Conservation (phyloP, 805 yeast species). For the Wickerhamiella sergipiensis region DNA sequence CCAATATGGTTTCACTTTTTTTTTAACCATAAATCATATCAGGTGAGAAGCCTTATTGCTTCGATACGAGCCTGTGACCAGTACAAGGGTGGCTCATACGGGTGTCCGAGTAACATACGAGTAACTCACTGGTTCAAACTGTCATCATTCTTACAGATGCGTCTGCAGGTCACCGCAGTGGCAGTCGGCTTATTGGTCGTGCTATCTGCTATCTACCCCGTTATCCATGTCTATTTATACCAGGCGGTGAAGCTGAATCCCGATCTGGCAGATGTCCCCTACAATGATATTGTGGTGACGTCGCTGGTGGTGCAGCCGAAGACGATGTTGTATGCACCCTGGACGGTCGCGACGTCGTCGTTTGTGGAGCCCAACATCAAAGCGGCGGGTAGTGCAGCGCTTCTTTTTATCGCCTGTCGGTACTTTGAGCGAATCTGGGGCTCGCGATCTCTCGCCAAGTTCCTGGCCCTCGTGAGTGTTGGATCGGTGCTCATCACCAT, state of each 20-base stretch:
- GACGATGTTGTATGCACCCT: conserved; percentile 11
- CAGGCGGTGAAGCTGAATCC: not conserved
- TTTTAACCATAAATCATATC: no score
- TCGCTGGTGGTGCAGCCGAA: not conserved
- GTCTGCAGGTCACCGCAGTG: not conserved
- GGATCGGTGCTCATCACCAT: conserved; percentile 24
- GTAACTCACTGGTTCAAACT: no score
- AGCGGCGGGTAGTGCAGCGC: conserved; percentile 25
- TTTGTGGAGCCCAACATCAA: conserved; percentile 32
- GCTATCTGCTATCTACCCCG: not conserved
- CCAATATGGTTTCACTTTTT: no score
- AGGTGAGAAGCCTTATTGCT: no score
- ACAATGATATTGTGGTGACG: not conserved
- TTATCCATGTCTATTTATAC: not conserved
- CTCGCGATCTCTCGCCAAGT: conserved; percentile 28
- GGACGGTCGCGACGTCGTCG: conserved; percentile 35
- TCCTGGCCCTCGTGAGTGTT: conserved; percentile 33
- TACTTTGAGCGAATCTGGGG: conserved; percentile 59
- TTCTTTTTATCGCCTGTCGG: conserved; percentile 36
- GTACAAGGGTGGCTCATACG: no score
- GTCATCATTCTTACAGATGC: not conserved
- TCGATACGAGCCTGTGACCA: no score
- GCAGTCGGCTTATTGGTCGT: not conserved
- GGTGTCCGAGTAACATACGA: no score
- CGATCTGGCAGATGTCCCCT: not conserved